Evolutionary conservation across 768 basidiomycete genomes (phyloP).

Genomic region (Mrakia blollopis): DNA sequence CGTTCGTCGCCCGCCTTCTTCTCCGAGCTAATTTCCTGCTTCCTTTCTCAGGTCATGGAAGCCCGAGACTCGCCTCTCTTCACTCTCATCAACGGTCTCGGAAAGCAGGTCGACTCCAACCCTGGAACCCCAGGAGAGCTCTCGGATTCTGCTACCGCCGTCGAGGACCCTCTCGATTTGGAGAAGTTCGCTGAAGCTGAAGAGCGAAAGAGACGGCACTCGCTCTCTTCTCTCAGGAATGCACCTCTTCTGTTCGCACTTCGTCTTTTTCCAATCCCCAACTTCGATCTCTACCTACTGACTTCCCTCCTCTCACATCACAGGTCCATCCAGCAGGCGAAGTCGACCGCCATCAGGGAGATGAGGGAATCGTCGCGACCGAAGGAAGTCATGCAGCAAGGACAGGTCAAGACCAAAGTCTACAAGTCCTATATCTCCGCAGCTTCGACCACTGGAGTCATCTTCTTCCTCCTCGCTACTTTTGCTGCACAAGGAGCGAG

Average conservation of each 20-base stretch:
- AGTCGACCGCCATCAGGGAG: conserved; percentile 43
- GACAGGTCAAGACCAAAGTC: conserved; percentile 68
- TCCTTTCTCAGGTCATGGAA: conserved; percentile 44
- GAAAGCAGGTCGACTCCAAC: conserved; percentile 40
- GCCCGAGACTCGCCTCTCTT: conserved; percentile 62
- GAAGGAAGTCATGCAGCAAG: conserved; percentile 64
- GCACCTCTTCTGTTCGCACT: conserved; percentile 13
- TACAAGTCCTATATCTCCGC: conserved; percentile 74
- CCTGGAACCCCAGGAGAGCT: conserved; percentile 30
- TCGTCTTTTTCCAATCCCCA: not conserved
- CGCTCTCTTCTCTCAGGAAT: conserved; percentile 14
- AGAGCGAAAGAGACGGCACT: conserved; percentile 31
- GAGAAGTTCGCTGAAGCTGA: conserved; percentile 36
- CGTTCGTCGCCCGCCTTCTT: not conserved
- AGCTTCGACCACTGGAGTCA: conserved; percentile 68
- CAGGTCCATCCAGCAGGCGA: conserved; percentile 41
- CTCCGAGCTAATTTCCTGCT: not conserved
- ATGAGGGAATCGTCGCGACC: conserved; percentile 44
- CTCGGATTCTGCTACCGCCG: conserved; percentile 35
- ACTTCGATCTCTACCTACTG: not conserved
- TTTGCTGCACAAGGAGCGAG: conserved; percentile 56
- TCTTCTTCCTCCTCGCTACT: conserved; percentile 55
- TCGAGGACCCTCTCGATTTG: conserved; percentile 33
- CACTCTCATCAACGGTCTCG: conserved; percentile 57
- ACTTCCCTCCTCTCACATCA: not conserved